phyloP scores from a whole-genome alignment of 768 basidiomycete species.

The Boletus subparvulus region DNA sequence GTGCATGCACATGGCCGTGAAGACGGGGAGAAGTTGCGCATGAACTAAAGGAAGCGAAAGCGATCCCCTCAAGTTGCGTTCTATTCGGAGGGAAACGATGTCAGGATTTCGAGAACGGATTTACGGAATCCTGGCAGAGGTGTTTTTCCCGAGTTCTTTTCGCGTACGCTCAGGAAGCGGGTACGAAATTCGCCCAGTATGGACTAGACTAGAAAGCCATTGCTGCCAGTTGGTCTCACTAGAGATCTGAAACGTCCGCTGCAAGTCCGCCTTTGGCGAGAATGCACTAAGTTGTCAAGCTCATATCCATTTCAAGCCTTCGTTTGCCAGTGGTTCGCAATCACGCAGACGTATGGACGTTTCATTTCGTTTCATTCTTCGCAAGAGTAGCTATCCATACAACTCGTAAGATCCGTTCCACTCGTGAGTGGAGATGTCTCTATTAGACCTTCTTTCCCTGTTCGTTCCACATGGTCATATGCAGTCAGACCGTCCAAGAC shows the following conservation, averaged over 20 bases:
- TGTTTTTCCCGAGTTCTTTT: conserved; percentile 9
- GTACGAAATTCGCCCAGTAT: conserved; percentile 5
- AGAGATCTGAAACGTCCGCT: conserved; percentile 14
- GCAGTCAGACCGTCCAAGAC: conserved; percentile 14
- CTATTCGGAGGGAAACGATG: conserved; percentile 1
- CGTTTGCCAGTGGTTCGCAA: conserved; percentile 5
- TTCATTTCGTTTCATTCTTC: conserved; percentile 52
- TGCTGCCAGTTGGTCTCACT: neutral
- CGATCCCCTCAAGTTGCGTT: neutral
- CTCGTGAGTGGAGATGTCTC: conserved; percentile 15
- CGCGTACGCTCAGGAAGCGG: conserved; percentile 1
- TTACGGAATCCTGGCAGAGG: conserved; percentile 18
- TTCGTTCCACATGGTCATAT: conserved; percentile 12
- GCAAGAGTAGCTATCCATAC: conserved; percentile 25
- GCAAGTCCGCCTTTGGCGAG: neutral
- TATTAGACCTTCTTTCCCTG: conserved; percentile 14
- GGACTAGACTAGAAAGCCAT: conserved; percentile 12
- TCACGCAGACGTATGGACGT: conserved; percentile 14
- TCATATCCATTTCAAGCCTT: neutral
- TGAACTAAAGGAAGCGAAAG: neutral
- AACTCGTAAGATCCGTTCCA: conserved; percentile 22
- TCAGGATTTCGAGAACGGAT: neutral
- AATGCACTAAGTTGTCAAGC: neutral
- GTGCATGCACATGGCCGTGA: neutral
- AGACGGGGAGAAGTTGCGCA: conserved; percentile 3